Conservation (phyloP, 768 basidiomycete genomes). For the Arthromyces matolae region DNA sequence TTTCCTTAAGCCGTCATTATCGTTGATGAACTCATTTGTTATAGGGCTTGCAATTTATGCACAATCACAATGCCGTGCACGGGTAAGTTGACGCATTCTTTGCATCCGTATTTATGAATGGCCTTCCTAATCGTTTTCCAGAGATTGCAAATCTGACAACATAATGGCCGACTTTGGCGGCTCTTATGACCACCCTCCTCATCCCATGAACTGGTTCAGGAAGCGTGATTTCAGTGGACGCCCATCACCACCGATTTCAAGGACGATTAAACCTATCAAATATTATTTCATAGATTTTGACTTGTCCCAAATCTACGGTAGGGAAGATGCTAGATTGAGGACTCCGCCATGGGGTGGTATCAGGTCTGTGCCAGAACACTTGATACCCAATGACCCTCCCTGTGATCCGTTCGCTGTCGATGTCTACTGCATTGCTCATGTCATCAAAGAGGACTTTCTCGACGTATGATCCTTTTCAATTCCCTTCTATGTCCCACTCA, state of each 20-base stretch:
- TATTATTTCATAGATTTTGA: no score
- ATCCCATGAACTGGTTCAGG: conserved; percentile 14
- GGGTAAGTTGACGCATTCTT: conserved; percentile 18
- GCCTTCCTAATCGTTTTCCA: neutral
- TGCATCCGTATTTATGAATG: neutral
- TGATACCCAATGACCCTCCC: conserved; percentile 15
- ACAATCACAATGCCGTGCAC: conserved; percentile 28
- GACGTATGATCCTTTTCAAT: conserved; percentile 4
- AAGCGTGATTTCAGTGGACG: conserved; percentile 15
- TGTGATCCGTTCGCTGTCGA: conserved; percentile 33
- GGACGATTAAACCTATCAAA: conserved; percentile 20
- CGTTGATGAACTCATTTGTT: neutral
- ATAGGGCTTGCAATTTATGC: conserved; percentile 33
- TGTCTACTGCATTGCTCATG: conserved; percentile 33
- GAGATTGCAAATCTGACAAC: conserved; percentile 23
- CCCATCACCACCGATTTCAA: conserved; percentile 4
- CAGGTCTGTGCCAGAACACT: conserved; percentile 34
- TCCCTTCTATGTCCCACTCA: neutral
- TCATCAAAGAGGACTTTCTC: conserved; percentile 17
- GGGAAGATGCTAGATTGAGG: conserved; percentile 22
- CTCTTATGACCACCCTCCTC: conserved; percentile 18
- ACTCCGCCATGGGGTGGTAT: conserved; percentile 32
- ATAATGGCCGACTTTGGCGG: conserved; percentile 25
- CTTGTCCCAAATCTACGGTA: conserved; percentile 22
- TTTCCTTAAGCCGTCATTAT: neutral